These are phyloP conservation scores for Solanum pinnatisectum DNA, from an alignment of 257 asterid species.

Conservation along the genomic window DNA sequence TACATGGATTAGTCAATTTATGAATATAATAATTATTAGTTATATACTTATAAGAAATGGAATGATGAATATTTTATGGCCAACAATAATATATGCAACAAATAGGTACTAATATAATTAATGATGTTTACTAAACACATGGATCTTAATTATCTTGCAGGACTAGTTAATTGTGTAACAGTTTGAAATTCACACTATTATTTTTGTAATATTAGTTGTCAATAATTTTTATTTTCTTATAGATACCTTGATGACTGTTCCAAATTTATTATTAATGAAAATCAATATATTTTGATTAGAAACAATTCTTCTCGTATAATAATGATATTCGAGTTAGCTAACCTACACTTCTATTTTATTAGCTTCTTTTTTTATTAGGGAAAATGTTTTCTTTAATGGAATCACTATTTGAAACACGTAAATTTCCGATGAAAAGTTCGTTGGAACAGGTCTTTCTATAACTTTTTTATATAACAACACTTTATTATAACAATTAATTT, in stretches of 20 bases:
- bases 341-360: too few species aligned
- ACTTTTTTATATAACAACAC: too few species aligned
- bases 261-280: too few species aligned
- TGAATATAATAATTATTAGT: background rate
- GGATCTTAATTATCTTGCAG: background rate
- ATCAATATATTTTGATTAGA: too few species aligned
- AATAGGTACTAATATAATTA: background rate
- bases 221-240: background rate
- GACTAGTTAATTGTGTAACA: background rate
- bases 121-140: background rate
- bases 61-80: background rate
- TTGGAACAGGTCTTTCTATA: accelerated
- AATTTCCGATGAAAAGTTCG: accelerated
- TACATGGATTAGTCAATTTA: too few species aligned
- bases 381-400: too few species aligned
- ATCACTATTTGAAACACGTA: too few species aligned
- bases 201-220: background rate
- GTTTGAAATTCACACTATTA: background rate
- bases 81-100: background rate
- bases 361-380: too few species aligned
- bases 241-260: background rate
- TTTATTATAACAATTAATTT: background rate
- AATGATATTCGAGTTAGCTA: too few species aligned
- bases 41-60: background rate
- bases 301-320: too few species aligned